Conservation (phyloP, 164 flowering plant species). For the Litsea cubeba region DNA sequence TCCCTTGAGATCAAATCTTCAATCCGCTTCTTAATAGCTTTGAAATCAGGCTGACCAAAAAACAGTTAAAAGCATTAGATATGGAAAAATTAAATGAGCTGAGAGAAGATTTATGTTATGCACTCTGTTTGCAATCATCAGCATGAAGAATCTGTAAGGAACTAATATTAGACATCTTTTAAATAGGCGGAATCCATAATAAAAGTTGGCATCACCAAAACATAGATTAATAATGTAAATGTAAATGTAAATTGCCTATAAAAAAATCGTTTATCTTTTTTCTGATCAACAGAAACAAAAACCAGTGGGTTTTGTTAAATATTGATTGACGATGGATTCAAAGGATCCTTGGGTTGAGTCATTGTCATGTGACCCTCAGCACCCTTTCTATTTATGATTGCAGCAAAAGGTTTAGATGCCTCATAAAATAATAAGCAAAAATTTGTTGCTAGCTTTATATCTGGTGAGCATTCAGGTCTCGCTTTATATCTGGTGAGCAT, state of each 20-base stretch:
- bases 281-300: no score
- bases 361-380: no score
- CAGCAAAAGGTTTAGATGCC: no score
- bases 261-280: no score
- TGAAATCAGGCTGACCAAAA: conserved; percentile 67
- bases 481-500: no score
- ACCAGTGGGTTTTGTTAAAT: no score
- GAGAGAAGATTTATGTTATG: neutral
- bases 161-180: neutral
- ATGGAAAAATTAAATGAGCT: neutral
- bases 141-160: neutral
- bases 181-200: neutral
- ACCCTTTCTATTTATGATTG: no score
- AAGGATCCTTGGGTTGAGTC: no score
- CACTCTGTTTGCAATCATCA: neutral
- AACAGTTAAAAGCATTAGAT: conserved; percentile 1
- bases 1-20: conserved; percentile 86
- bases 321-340: no score
- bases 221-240: neutral
- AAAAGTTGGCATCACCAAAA: neutral
- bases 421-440: no score
- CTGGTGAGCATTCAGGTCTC: no score
- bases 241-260: neutral
- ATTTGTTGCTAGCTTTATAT: no score
- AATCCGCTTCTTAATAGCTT: conserved; percentile 78